Evolutionary conservation across 495 filamentous ascomycete species (phyloP).

Genomic region (Podospora didyma): DNA sequence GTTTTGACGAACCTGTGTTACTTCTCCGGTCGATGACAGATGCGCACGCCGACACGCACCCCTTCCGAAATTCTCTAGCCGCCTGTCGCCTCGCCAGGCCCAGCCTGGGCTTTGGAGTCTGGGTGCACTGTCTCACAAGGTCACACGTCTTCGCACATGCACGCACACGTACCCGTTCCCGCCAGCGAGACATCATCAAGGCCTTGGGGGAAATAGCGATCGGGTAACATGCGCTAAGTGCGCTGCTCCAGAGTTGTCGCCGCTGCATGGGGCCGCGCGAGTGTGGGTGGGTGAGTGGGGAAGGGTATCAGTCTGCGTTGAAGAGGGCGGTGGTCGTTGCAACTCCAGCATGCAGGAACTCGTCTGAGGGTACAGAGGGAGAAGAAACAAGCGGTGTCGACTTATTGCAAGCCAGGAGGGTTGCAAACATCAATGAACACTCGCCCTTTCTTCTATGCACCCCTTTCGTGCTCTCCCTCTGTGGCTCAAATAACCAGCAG

Average conservation of each 20-base stretch:
- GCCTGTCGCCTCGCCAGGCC: neutral
- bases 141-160: neutral
- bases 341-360: neutral
- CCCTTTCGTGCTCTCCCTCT: too few relatives aligned
- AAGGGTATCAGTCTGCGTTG: neutral
- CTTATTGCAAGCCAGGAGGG: neutral
- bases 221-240: neutral
- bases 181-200: neutral
- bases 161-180: neutral
- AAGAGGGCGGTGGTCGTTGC: neutral
- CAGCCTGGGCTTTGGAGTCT: too few relatives aligned
- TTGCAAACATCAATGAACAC: neutral
- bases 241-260: neutral
- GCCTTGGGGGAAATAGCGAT: neutral
- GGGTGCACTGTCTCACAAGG: neutral
- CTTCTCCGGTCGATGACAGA: neutral
- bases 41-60: too few relatives aligned
- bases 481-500: too few relatives aligned
- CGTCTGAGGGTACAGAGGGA: neutral
- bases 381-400: neutral
- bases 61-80: neutral
- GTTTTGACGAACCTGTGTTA: conserved; percentile 2
- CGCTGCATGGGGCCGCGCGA: too few relatives aligned
- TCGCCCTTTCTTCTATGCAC: neutral
- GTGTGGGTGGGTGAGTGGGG: neutral